phyloP scores from a whole-genome alignment of 768 basidiomycete genomes.

The Termitomyces sp. region DNA sequence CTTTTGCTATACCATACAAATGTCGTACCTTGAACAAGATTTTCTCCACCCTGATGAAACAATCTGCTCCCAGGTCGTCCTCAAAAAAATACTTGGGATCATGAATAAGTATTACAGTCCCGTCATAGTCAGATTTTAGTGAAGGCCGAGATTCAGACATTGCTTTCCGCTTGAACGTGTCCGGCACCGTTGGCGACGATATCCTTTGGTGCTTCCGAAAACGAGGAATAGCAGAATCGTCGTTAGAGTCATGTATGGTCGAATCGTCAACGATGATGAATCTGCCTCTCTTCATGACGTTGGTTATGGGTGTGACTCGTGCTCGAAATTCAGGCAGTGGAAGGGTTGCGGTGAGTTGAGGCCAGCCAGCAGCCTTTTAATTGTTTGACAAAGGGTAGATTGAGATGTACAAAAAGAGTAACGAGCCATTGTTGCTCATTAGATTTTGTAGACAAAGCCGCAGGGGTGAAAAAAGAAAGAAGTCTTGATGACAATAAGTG shows the following conservation, averaged over 20 bases:
- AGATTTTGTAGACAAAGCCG: not conserved
- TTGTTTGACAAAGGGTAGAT: not conserved
- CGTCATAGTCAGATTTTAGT: slow-evolving; percentile 16
- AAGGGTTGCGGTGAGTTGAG: not conserved
- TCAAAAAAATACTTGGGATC: slow-evolving; percentile 33
- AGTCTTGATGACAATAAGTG: not conserved
- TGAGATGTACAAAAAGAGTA: not conserved
- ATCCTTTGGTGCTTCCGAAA: slow-evolving; percentile 22
- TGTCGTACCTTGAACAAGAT: slow-evolving; percentile 43
- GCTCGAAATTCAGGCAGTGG: not conserved
- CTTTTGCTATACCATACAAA: not conserved
- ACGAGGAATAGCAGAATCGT: slow-evolving; percentile 19
- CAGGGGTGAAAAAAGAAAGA: not conserved
- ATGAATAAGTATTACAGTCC: slow-evolving; percentile 13
- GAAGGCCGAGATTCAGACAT: slow-evolving; percentile 1
- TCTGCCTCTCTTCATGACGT: slow-evolving; percentile 13
- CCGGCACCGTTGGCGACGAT: slow-evolving; percentile 6
- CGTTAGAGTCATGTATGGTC: slow-evolving; percentile 26
- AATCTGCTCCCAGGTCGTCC: slow-evolving; percentile 28
- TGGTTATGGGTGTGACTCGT: not conserved
- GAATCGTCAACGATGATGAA: slow-evolving; percentile 27
- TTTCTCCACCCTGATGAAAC: slow-evolving; percentile 36
- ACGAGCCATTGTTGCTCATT: not conserved
- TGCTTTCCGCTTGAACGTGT: not conserved
- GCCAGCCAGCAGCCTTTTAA: not conserved